Evolutionary conservation across 495 filamentous ascomycete species (phyloP).

Genomic region (Neurospora discreta): DNA sequence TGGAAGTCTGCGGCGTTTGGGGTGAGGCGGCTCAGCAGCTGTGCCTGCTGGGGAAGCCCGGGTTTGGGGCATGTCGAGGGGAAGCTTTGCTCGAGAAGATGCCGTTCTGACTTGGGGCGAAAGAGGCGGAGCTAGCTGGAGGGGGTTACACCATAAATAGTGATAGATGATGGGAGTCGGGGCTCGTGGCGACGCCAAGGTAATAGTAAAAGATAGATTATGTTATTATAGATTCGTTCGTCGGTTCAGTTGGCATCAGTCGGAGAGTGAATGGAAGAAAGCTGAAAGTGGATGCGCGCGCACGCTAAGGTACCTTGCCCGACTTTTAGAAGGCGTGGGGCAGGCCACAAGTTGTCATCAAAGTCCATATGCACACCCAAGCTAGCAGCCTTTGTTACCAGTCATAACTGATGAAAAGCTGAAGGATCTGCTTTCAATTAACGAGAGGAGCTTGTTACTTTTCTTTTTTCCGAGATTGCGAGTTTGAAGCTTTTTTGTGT

Average conservation of each 20-base stretch:
- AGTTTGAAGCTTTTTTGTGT: background rate
- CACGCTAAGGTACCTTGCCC: background rate
- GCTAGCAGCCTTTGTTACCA: background rate
- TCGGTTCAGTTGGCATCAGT: background rate
- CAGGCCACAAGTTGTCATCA: background rate
- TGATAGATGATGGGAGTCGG: background rate
- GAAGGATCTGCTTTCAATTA: background rate
- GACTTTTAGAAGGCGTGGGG: background rate
- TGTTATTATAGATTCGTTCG: background rate
- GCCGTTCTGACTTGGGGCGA: background rate
- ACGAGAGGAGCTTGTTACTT: background rate
- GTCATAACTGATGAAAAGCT: background rate
- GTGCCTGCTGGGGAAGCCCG: conserved; percentile 9
- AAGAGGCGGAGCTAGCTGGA: background rate
- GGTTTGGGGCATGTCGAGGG: background rate
- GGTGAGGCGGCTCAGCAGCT: conserved; percentile 26
- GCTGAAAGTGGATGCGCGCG: background rate
- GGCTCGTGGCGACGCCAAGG: background rate
- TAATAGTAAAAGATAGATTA: background rate
- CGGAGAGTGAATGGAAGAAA: background rate
- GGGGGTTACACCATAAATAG: background rate
- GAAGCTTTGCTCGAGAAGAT: background rate
- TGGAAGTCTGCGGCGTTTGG: conserved; percentile 47
- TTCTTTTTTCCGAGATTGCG: background rate
- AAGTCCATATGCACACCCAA: background rate